Base-by-base conservation (phyloP, 768 basidiomycete species). In the Leucocoprinus leucothites region DNA sequence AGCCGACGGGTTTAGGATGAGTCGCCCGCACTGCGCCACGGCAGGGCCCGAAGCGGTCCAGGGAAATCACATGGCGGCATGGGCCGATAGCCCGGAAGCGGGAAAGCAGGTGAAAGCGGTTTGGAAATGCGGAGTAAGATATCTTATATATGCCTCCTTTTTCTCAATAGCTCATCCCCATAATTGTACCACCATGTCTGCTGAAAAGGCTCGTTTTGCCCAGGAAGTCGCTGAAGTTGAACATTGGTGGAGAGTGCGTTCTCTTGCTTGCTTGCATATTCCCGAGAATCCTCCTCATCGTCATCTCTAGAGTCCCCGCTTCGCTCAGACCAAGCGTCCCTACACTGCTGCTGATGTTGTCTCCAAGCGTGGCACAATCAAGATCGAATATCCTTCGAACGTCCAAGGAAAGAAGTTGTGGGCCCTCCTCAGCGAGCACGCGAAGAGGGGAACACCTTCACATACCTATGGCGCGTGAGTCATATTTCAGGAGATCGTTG, bases 381-480 rank as follows among this genome's bases (percentile, higher is more conserved):
- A 81, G 9, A 87, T 94, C 60, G 75, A 83, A 43, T 98, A 98
- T 70, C 90, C 96, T 13, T 94, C 94, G 47, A 81, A 92, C 65
- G 63, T 85, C 1, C 82, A 84, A 67, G 95, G 80, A 60, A 91
- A 94, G 80, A 98, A 98, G 72, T 81, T 97, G 35, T 96, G 82
- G 78, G 64, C 68, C 6, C 67, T 88, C 57, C 81, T 99, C 60
- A 77, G 81, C 48, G 77, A 89, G 59, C 94, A 97, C 67, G 86
- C 84, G 51, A 82, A 80, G 68, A 78, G 77, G 56, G 82, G 87
- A 34, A 90, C 90, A 3, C 89, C 91, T 0, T 94, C 91, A 19
- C 92, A 95, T 68, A 99, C 97, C 58, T 99, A 98, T 66, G 97
- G 97, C 75, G 95, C 95, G 94, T 98, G 69, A 82, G 95, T 89